Evolutionary conservation across 116 monocot species (phyloP).

Genomic region (Dioscorea cayenensis): DNA sequence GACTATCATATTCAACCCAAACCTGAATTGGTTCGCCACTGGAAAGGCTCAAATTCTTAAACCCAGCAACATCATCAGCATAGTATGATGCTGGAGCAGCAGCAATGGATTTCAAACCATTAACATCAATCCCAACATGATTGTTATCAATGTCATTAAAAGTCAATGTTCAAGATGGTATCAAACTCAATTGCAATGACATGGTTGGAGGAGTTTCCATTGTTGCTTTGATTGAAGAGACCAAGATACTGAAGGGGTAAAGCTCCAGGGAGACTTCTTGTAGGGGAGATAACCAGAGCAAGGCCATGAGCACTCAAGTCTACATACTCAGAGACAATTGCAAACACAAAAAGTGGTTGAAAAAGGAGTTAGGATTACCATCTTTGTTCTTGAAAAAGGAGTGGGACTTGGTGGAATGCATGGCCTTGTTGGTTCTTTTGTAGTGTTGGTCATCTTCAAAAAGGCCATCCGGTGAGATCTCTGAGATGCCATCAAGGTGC

Average conservation of each 20-base stretch:
- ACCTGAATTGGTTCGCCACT: constrained; percentile 9
- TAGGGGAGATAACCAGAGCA: neutral
- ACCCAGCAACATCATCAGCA: neutral
- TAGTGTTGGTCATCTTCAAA: constrained; percentile 17
- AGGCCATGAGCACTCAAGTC: neutral
- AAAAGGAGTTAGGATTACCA: constrained; percentile 13
- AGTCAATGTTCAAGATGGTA: neutral
- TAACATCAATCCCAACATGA: constrained; percentile 13
- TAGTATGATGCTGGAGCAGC: neutral
- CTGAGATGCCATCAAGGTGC: neutral
- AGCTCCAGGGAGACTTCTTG: constrained; percentile 1
- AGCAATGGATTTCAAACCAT: constrained; percentile 1
- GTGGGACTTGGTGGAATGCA: constrained; percentile 6
- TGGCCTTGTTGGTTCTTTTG: constrained; percentile 7
- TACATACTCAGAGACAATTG: neutral
- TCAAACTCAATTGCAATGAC: constrained; percentile 6
- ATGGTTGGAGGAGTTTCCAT: constrained; percentile 2
- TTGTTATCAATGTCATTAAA: constrained; percentile 3
- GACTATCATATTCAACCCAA: constrained; percentile 11
- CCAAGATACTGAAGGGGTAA: neutral
- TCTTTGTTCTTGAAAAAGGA: constrained; percentile 9
- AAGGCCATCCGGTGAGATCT: constrained; percentile 12
- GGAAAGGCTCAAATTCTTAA: neutral
- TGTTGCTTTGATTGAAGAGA: constrained; percentile 5
- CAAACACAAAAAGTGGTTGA: constrained; percentile 24